phyloP scores from a whole-genome alignment of 345 rosid species.

The Conringia planisiliqua region DNA sequence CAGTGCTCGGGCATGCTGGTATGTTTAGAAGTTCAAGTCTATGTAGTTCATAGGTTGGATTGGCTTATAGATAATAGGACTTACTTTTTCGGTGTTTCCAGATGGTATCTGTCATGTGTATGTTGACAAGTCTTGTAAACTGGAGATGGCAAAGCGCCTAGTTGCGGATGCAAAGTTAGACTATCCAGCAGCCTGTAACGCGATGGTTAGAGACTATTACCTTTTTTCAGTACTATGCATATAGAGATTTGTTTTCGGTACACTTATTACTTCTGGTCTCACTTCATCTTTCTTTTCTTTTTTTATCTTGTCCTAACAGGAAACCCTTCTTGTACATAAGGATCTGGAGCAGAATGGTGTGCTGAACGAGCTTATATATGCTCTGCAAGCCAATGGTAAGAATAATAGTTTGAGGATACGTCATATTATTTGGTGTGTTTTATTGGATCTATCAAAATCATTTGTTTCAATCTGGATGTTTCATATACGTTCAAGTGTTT shows the following conservation, averaged over 20 bases:
- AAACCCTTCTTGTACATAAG: constrained; percentile 92
- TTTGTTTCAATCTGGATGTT: background rate
- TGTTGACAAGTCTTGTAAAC: constrained; percentile 83
- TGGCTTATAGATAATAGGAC: constrained; percentile 6
- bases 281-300: constrained; percentile 3
- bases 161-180: constrained; percentile 88
- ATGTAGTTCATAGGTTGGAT: background rate
- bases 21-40: background rate
- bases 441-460: background rate
- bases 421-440: background rate
- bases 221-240: background rate
- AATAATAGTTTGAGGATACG: background rate
- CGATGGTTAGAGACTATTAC: constrained; percentile 60
- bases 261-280: constrained; percentile 2
- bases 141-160: constrained; percentile 73
- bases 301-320: constrained; percentile 43
- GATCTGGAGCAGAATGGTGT: constrained; percentile 63
- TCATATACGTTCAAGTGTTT: background rate
- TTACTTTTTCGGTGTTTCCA: constrained; percentile 24
- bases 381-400: constrained; percentile 62
- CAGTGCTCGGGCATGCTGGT: constrained; percentile 99
- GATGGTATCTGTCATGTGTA: constrained; percentile 98
- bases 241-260: background rate
- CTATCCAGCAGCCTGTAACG: constrained; percentile 97
- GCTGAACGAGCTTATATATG: constrained; percentile 51